Percentiles rank a stretch among this genome's conserved stretches.
Evolutionary conservation across 176 grass and related monocot genomes (phyloP).

Genomic region (Paspalum notatum): DNA sequence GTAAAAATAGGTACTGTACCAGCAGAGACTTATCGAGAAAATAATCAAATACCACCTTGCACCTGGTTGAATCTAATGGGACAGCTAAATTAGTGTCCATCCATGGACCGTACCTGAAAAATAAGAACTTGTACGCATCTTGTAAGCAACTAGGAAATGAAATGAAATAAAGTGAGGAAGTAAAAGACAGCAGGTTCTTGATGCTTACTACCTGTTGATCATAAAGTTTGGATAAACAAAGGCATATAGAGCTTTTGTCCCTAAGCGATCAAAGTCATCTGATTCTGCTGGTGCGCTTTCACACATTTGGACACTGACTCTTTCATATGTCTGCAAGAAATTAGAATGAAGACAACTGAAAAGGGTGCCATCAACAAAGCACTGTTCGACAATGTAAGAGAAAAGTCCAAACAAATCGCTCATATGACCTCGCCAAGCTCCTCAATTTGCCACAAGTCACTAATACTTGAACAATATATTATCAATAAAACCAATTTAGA

Average conservation of each 20-base stretch:
- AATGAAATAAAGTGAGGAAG: neutral
- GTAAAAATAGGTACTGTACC: slow-evolving; percentile 47
- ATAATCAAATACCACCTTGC: slow-evolving; percentile 97
- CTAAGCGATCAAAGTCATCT: slow-evolving; percentile 62
- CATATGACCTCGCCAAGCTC: neutral
- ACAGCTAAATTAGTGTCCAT: slow-evolving; percentile 96
- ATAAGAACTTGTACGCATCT: slow-evolving; percentile 8
- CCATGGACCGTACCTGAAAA: slow-evolving; percentile 92
- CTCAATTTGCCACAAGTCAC: slow-evolving; percentile 12
- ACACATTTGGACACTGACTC: slow-evolving; percentile 94
- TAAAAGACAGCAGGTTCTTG: slow-evolving; percentile 2
- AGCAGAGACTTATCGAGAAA: slow-evolving; percentile 71
- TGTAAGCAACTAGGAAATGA: neutral
- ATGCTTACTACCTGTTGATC: slow-evolving; percentile 77
- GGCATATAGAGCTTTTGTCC: slow-evolving; percentile 84
- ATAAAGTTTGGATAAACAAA: slow-evolving; percentile 99
- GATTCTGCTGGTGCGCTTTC: slow-evolving; percentile 48
- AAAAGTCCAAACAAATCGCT: neutral
- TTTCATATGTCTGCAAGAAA: slow-evolving; percentile 71
- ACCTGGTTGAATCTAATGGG: slow-evolving; percentile 69
- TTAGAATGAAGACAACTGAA: slow-evolving; percentile 15
- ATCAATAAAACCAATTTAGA: neutral
- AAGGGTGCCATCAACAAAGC: neutral
- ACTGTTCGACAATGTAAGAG: neutral
- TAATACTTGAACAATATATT: slow-evolving; percentile 1